A percentile compares a stretch with the other conserved stretches of the same genome.
Conservation (phyloP, 495 filamentous ascomycete species). For the Daldinia bambusicola region DNA sequence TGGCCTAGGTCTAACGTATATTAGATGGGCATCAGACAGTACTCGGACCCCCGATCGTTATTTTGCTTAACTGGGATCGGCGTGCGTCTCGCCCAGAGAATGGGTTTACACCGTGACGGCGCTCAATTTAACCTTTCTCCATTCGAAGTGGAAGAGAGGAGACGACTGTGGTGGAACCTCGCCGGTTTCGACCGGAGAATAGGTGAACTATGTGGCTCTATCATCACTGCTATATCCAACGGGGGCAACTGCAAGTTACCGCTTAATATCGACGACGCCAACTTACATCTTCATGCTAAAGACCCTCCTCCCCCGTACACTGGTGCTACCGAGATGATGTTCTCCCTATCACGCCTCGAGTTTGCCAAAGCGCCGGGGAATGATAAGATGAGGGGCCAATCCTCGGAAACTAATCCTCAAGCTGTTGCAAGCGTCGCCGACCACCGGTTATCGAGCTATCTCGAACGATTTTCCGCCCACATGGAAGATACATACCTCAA, state of each 20-base stretch:
- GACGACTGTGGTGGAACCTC: conserved; percentile 79
- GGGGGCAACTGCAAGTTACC: conserved; percentile 60
- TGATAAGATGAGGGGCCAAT: conserved; percentile 54
- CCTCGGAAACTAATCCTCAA: conserved; percentile 48
- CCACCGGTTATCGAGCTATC: conserved; percentile 59
- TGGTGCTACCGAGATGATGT: conserved; percentile 63
- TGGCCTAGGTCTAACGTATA: conserved; percentile 44
- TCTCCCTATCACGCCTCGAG: conserved; percentile 60
- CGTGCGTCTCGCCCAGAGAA: conserved; percentile 72
- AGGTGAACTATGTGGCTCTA: conserved; percentile 71
- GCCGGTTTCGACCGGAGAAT: conserved; percentile 71
- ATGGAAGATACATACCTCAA: conserved; percentile 69
- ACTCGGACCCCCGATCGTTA: conserved; percentile 59
- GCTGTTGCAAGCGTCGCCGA: conserved; percentile 60
- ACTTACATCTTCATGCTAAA: conserved; percentile 61
- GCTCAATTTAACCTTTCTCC: conserved; percentile 67
- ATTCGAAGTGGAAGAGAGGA: conserved; percentile 74
- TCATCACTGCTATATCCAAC: conserved; percentile 65
- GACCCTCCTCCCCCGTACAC: conserved; percentile 54
- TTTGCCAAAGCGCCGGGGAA: conserved; percentile 59
- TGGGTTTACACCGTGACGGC: conserved; percentile 75
- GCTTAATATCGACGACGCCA: conserved; percentile 66
- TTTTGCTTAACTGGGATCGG: conserved; percentile 70
- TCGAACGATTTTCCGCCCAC: conserved; percentile 63
- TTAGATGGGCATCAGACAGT: conserved; percentile 57